Conservation (phyloP, 1,284 basidiomycete species). For the Volvariella surrecta region DNA sequence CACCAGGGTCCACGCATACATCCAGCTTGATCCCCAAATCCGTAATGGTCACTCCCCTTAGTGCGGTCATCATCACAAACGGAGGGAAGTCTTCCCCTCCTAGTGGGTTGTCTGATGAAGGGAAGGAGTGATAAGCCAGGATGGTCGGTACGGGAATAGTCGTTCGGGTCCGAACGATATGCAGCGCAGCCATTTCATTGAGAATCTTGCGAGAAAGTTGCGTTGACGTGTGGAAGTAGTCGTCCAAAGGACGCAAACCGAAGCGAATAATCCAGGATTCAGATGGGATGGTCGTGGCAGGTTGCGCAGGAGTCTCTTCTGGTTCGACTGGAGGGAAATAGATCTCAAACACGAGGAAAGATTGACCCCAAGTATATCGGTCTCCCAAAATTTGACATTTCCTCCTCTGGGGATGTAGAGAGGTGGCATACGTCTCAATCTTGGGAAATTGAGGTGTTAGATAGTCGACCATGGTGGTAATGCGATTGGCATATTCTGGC, state of each 20-base stretch:
- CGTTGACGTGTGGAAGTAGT: conserved; percentile 28
- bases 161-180: conserved; percentile 25
- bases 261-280: conserved; percentile 30
- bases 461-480: conserved; percentile 24
- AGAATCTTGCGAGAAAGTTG: conserved; percentile 31
- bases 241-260: conserved; percentile 28
- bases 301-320: neutral
- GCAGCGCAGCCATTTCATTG: conserved; percentile 29
- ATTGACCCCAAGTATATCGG: conserved; percentile 29
- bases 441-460: conserved; percentile 19
- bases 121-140: conserved; percentile 23
- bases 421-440: conserved; percentile 23
- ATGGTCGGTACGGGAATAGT: conserved; percentile 28
- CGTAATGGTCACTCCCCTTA: conserved; percentile 27
- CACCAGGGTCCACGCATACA: conserved; percentile 9
- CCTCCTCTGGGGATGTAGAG: conserved; percentile 19
- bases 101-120: conserved; percentile 22
- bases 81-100: conserved; percentile 24
- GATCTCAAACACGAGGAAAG: conserved; percentile 28
- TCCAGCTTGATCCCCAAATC: conserved; percentile 22
- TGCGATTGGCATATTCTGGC: conserved; percentile 21
- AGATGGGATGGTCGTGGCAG: neutral
- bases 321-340: conserved; percentile 16
- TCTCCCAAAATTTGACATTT: conserved; percentile 20
- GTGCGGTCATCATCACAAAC: conserved; percentile 29